Evolutionary conservation across 1,139 yeast species (phyloP).

Genomic region (Debaryomycetaceae sp.): DNA sequence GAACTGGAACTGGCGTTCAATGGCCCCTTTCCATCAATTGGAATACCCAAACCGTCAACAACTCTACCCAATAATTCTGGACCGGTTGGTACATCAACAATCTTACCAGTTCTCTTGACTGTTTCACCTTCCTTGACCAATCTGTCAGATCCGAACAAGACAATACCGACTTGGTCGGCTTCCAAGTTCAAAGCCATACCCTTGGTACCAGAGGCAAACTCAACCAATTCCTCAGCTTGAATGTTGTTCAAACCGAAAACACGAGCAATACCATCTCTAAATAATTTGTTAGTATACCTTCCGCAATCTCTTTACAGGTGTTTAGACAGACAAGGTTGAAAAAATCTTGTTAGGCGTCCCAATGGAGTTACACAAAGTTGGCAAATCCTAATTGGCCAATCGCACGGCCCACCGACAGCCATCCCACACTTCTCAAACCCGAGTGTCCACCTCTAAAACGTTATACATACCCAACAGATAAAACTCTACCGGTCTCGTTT

Average conservation of each 20-base stretch:
- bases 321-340: no score
- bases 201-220: conserved; percentile 98
- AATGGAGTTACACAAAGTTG: conserved; percentile 1
- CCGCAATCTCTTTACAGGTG: no score
- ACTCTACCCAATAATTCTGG: conserved; percentile 99
- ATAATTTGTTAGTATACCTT: conserved; percentile 20
- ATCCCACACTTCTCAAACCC: not conserved
- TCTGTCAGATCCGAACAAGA: conserved; percentile 98
- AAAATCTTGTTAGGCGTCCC: not conserved
- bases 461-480: conserved; percentile 83
- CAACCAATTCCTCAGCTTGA: conserved; percentile 99
- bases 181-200: conserved; percentile 99
- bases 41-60: conserved; percentile 98
- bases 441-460: not conserved
- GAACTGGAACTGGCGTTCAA: conserved; percentile 79
- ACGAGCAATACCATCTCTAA: conserved; percentile 99
- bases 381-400: not conserved
- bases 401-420: conserved; percentile 1
- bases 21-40: conserved; percentile 99
- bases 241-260: conserved; percentile 99
- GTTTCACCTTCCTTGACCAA: conserved; percentile 99
- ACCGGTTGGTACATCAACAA: conserved; percentile 99
- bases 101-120: conserved; percentile 99
- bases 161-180: conserved; percentile 99
- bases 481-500: conserved; percentile 99